Base-by-base conservation (phyloP, 805 yeast species). In the Candida insectorum region DNA sequence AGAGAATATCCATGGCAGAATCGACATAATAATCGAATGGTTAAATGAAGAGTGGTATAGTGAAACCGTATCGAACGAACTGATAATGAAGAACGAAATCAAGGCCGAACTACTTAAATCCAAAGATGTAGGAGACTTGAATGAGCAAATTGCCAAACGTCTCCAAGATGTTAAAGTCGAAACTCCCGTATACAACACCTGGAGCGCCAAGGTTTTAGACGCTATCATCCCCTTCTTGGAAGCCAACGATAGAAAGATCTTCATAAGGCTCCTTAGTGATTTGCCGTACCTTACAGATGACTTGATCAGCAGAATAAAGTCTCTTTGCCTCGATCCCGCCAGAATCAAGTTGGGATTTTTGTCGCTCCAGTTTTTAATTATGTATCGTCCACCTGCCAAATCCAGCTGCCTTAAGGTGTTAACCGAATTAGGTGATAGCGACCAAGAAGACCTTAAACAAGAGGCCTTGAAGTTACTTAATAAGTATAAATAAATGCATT, bases 41-140 rank as follows among this genome's bases (percentile, higher is more conserved):
- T 62, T 93, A 35, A 89, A 84, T 49, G 98, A 93, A 59, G 98
- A 93, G 56, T 93, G 96, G 94, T 80, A 77, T 60, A 66, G 76
- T 30, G 85, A 81, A 49, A 61, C 50, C 36, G 72, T 73, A 3
- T 47, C 50, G 30, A 58, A 57, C 37, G 69, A 65, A 39, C 58
- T 44, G 37, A 45, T 40, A 19, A 16, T 49, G 22, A 41, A 40
- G 45, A 54, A 48, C 8, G 48, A 43, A 36, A 21, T 35, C 52
- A 23, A 40, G 44, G 31, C 39, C 4, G 49, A 51, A 4, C 41
- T 48, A 5, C 46, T 50, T 9, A 39, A 44, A 5, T 33, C 41
- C 9, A 49, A 45, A 13, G 19, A 26, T 7, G 26, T 24, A 8
- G n/a, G 7, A 7, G 14, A 13, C 10, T 11, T 14, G 9, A 34